Conservation (phyloP, 371 early-diverging fungal species). For the Mortierella sp. region DNA sequence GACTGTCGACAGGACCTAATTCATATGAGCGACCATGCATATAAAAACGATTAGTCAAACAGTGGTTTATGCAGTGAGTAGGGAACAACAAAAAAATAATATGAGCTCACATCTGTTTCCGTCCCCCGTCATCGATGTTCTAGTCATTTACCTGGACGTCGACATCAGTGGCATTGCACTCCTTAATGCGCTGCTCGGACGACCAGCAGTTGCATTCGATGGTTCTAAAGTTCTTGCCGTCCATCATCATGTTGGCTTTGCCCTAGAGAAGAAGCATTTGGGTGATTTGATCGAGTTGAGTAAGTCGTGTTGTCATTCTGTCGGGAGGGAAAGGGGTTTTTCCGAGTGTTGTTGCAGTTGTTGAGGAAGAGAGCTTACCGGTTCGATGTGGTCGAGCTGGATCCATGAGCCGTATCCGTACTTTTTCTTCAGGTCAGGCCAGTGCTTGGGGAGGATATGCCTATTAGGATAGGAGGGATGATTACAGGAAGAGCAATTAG, state of each 20-base stretch:
- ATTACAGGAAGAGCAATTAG: background rate
- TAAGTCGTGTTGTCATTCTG: background rate
- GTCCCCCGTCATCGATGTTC: background rate
- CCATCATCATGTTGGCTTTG: slow-evolving; percentile 77
- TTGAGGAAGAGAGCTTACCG: slow-evolving; percentile 39
- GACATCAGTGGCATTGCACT: slow-evolving; percentile 65
- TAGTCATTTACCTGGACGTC: slow-evolving; percentile 68
- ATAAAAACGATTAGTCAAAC: background rate
- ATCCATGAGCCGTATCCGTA: slow-evolving; percentile 76
- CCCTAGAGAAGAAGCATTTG: slow-evolving; percentile 46
- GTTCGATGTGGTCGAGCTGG: slow-evolving; percentile 62
- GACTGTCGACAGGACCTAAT: slow-evolving; percentile 76
- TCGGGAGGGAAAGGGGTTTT: background rate
- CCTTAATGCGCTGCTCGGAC: slow-evolving; percentile 68
- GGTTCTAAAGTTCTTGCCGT: slow-evolving; percentile 78
- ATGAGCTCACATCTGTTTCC: background rate
- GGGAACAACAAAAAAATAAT: background rate
- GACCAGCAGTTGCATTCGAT: slow-evolving; percentile 83
- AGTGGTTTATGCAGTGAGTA: background rate
- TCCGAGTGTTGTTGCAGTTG: background rate
- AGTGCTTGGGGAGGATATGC: slow-evolving; percentile 76
- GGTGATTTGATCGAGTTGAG: background rate
- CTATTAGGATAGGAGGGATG: slow-evolving; percentile 60
- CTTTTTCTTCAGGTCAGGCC: slow-evolving; percentile 73
- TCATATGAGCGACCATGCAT: slow-evolving; percentile 3